Evolutionary conservation across 2,329 filamentous ascomycete genomes (phyloP).

Genomic region (Apiospora sp.): DNA sequence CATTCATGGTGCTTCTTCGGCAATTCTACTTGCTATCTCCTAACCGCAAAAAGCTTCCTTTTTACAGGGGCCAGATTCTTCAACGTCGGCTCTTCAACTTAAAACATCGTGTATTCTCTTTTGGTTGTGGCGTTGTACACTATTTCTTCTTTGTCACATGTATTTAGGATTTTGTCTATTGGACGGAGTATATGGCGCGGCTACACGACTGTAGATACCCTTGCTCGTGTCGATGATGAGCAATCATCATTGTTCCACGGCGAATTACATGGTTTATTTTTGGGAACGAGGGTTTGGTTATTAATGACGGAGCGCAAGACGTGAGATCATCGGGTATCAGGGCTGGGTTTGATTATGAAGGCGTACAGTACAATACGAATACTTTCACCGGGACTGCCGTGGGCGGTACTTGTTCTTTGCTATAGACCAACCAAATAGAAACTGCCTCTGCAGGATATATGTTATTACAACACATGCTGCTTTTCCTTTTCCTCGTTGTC

Average conservation of each 20-base stretch:
- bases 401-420: background rate
- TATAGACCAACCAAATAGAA: background rate
- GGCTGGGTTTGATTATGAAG: background rate
- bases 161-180: background rate
- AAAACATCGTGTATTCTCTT: background rate
- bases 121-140: background rate
- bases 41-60: background rate
- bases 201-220: slow-evolving; percentile 2
- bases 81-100: background rate
- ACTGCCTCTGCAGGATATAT: background rate
- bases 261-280: background rate
- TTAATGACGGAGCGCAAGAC: background rate
- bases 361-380: background rate
- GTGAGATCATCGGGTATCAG: background rate
- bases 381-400: background rate
- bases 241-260: background rate
- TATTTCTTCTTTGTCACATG: background rate
- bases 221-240: background rate
- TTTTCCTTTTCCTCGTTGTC: background rate
- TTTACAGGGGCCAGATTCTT: background rate
- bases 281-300: background rate
- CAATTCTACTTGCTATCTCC: background rate
- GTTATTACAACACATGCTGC: background rate
- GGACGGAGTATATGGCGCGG: background rate
- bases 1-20: background rate